Percentiles rank a stretch among this genome's conserved stretches.
Conservation (phyloP, 257 asterid species). For the Primulina huaijiensis region DNA sequence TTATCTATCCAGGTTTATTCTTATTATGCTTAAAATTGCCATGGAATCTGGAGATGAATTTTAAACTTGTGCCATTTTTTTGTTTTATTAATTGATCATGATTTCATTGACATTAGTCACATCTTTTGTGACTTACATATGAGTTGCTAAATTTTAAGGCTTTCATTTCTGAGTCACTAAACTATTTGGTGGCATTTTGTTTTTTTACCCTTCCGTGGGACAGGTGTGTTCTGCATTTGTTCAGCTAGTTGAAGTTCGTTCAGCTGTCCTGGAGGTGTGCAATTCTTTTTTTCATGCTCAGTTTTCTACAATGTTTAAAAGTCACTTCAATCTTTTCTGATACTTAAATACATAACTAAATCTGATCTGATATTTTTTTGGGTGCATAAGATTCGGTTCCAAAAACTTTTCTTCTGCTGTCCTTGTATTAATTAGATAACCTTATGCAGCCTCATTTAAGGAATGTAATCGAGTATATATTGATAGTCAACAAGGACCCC, state of each 20-base stretch:
- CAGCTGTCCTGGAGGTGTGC: slow-evolving; percentile 72
- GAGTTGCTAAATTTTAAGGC: slow-evolving; percentile 4
- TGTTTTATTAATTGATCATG: background rate
- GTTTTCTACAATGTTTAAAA: slow-evolving; percentile 5
- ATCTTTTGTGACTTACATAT: background rate
- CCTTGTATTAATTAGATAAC: slow-evolving; percentile 30
- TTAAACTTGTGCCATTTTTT: slow-evolving; percentile 6
- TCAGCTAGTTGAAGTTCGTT: slow-evolving; percentile 81
- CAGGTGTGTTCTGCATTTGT: slow-evolving; percentile 98
- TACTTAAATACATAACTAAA: background rate
- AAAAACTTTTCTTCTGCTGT: slow-evolving; percentile 16
- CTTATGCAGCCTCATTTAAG: slow-evolving; percentile 83
- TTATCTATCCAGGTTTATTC: too few species aligned
- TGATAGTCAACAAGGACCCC: slow-evolving; percentile 84
- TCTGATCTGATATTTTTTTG: slow-evolving; percentile 8
- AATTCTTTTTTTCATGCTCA: slow-evolving; percentile 11
- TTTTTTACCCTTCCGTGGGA: slow-evolving; percentile 21
- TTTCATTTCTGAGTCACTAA: background rate
- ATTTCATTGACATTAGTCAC: slow-evolving; percentile 1
- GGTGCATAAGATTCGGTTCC: background rate
- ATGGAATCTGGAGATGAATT: slow-evolving; percentile 4
- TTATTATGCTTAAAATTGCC: too few species aligned
- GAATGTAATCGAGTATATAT: slow-evolving; percentile 80
- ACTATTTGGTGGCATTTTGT: slow-evolving; percentile 16
- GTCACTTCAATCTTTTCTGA: slow-evolving; percentile 3